Evolutionary conservation across 1,139 yeast species (phyloP), one percentile per base, ranked within the genome.

Genomic region (Arxiozyma slooffiae): DNA sequence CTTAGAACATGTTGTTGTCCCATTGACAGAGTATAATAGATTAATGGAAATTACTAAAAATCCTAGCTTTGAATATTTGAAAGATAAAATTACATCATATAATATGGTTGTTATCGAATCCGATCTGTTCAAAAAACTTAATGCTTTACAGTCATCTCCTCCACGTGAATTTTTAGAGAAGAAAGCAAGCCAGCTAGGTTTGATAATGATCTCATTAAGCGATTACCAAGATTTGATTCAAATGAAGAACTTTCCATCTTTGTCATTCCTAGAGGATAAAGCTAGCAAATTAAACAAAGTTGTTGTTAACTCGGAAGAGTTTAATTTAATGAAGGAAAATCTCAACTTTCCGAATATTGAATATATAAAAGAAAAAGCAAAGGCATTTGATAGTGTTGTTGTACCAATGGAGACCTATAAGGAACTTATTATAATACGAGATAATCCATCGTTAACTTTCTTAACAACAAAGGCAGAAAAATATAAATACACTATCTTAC

Each of bases 281-380:
- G 46, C 44, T 14, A 50, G 24, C 22, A 24, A 34, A 22, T 23
- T 24, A 17, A 21, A 16, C 8, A 43, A 24, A 41, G 49, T 34
- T 30, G 14, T 53, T 18, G 18, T 53, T 20, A 34, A 37, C 7
- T 45, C 30, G 11, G 45, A 26, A 3, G 44, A 45, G 17, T 48
- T 41, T 38, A 23, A 39, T 9, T 21, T 17, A 14, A 24, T 53
- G 36, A 18, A 57, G 45, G 30, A 17, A 3, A 38, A 21, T 14
- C 8, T 47, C 8, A 56, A 57, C 34, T 54, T 59, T 21, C 67
- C 68, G 30, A 45, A 60, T 1, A 36, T 53, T 30, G 62, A 61
- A 17, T 64, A 59, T 46, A 47, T 68, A 46, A 50, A 48, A 3
- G 59, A 60, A 16, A 60, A 68, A 46, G 63, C 69, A 5, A 39